Evolutionary conservation across 257 asterid species (phyloP).

Genomic region (Ilex asprella): DNA sequence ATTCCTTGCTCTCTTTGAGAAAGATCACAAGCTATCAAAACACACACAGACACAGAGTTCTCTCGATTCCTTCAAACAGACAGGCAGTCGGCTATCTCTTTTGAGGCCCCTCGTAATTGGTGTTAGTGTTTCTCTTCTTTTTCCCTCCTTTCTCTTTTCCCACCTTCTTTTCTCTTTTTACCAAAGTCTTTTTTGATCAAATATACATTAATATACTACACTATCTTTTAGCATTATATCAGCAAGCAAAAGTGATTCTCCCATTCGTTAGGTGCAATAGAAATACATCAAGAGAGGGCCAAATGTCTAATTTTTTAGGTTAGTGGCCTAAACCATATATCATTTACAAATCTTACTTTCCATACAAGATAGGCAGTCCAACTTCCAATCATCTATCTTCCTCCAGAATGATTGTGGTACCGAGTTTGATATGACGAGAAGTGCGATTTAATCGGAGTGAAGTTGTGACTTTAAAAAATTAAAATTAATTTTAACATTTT

Average conservation of each 20-base stretch:
- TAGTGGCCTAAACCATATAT: background rate
- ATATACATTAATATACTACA: conserved; percentile 5
- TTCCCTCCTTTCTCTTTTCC: conserved; percentile 27
- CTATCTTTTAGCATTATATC: conserved; percentile 1
- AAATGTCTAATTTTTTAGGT: background rate
- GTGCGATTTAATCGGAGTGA: too few species aligned
- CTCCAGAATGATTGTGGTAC: too few species aligned
- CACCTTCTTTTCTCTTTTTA: conserved; percentile 34
- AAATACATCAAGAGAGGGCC: too few species aligned
- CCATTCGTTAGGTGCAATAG: background rate
- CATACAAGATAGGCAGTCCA: conserved; percentile 55
- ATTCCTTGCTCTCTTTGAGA: conserved; percentile 46
- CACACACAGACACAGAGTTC: conserved; percentile 39
- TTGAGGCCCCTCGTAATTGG: conserved; percentile 28
- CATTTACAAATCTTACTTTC: conserved; percentile 19
- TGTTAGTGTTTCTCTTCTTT: conserved; percentile 23
- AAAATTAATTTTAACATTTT: too few species aligned
- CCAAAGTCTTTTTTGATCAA: conserved; percentile 37
- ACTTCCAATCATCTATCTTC: conserved; percentile 40
- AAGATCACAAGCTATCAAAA: conserved; percentile 9
- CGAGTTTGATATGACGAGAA: too few species aligned
- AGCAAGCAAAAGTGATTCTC: conserved; percentile 11
- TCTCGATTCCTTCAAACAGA: conserved; percentile 77
- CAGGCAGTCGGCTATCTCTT: conserved; percentile 48
- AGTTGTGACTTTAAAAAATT: too few species aligned